Percentiles rank a stretch among this genome's conserved stretches.
Conservation (phyloP, 2,329 filamentous ascomycete species). For the Blumeria graminis region DNA sequence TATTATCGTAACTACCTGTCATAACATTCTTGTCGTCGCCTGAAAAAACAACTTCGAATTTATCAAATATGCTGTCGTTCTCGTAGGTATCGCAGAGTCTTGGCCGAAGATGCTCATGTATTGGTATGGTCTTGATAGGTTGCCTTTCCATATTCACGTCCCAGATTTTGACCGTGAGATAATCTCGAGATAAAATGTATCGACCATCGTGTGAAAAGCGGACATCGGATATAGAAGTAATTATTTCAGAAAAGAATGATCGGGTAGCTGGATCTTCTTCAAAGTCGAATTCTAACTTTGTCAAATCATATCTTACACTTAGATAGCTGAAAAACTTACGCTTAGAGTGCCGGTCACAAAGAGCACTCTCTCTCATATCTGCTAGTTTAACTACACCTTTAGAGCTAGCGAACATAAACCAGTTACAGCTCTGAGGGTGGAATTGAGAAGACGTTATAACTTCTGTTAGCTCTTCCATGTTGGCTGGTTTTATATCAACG, state of each 20-base stretch:
- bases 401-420: constrained; percentile 99
- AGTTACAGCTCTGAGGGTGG: constrained; percentile 90
- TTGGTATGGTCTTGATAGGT: constrained; percentile 93
- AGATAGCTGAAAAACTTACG: constrained; percentile 24
- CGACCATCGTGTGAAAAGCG: constrained; percentile 90
- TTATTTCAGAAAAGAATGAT: constrained; percentile 98
- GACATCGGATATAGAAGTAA: constrained; percentile 96
- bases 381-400: constrained; percentile 98
- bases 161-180: constrained; percentile 98
- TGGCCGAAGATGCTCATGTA: constrained; percentile 88
- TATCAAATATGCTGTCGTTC: constrained; percentile 99
- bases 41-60: constrained; percentile 97
- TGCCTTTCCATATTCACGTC: constrained; percentile 98
- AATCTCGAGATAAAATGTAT: constrained; percentile 93
- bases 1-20: constrained; percentile 99
- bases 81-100: constrained; percentile 95
- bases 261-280: constrained; percentile 92
- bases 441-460: constrained; percentile 98
- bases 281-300: constrained; percentile 69
- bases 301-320: constrained; percentile 7
- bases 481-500: constrained; percentile 97
- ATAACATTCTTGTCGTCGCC: constrained; percentile 97
- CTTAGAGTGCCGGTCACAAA: constrained; percentile 91
- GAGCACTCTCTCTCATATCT: constrained; percentile 89
- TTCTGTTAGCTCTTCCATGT: constrained; percentile 98